Conservation (phyloP, 306 rosid species). For the Sesbania bispinosa region DNA sequence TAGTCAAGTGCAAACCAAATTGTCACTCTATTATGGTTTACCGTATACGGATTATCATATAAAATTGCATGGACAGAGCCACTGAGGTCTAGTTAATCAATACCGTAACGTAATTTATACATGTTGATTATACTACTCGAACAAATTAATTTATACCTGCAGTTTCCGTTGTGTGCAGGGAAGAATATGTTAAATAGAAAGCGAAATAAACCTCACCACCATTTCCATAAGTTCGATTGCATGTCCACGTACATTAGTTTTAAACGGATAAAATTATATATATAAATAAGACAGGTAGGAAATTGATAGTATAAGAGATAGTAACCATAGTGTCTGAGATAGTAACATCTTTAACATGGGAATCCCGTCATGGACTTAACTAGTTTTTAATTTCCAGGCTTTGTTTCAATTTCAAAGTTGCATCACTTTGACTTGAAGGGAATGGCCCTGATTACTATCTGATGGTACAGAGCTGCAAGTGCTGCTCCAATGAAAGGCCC, state of each 20-base stretch:
- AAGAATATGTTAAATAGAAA: too few species aligned
- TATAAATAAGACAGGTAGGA: background rate
- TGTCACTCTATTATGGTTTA: too few species aligned
- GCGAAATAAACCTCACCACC: too few species aligned
- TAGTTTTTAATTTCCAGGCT: constrained; percentile 1
- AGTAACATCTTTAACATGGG: background rate
- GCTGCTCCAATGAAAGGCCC: constrained; percentile 35
- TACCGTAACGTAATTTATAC: too few species aligned
- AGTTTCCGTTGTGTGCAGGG: too few species aligned
- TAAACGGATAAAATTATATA: background rate
- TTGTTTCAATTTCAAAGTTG: background rate
- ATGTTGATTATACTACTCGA: too few species aligned
- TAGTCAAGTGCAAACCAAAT: too few species aligned
- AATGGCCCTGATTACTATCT: constrained; percentile 30
- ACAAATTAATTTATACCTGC: too few species aligned
- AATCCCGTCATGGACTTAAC: background rate
- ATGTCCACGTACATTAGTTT: background rate
- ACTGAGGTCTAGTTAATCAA: too few species aligned
- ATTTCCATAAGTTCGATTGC: too few species aligned
- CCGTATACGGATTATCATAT: too few species aligned
- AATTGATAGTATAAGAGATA: background rate
- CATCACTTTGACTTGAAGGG: constrained; percentile 36
- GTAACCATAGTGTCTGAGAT: background rate
- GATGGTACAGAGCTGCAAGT: constrained; percentile 38
- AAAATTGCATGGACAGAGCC: too few species aligned